Base-by-base conservation (phyloP, 352 stramenopile species). In the Globisporangium nodosum region DNA sequence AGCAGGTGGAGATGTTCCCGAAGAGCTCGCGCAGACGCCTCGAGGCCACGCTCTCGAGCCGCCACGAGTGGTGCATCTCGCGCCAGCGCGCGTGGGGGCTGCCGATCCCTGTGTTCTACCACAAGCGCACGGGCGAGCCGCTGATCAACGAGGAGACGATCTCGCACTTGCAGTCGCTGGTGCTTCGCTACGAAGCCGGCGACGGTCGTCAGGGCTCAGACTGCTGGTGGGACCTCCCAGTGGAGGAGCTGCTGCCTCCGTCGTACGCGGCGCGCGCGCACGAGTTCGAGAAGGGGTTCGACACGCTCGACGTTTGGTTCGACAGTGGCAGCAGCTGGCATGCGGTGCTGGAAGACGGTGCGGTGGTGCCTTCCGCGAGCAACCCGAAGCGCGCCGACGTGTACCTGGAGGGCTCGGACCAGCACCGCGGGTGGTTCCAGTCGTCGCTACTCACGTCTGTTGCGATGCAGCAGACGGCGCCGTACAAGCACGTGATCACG, bases 241-340 rank as follows among this genome's bases (percentile, higher is more conserved):
- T 90, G 3, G 46, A 61, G 5, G 76, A 96, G 55, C 63, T 96
- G 31, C 66, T 96, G 8, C 85, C 85, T 3, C 63, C 70, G 13
- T 59, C 51, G 5, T 68, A 94, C 64, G 64, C 87, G 24, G 68
- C 67, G 33, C 65, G 94, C 33, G 89, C 92, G 6, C 74, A 91
- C 52, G 85, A 97, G 61, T 98, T 94, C 71, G 84, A 86, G 18
- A 98, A 98, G 68, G 96, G 97, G 31, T 98, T 77, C 18, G 97
- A 99, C 70, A 99, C 97, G 3, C 90, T 99, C 66, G 97, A 99
- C 73, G 97, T 99, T 39, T 99, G 97, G 97, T 99, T 99, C 68
- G 97, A 99, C 78, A 98, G 90, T 46, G 90, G 89, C 39, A 90
- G 78, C 37, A 90, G 74, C 53, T 93, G 85, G 85, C 68, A 90